A percentile compares a stretch with the other conserved stretches of the same genome.
Conservation (phyloP, 257 asterid species). For the Plantago elongata region DNA sequence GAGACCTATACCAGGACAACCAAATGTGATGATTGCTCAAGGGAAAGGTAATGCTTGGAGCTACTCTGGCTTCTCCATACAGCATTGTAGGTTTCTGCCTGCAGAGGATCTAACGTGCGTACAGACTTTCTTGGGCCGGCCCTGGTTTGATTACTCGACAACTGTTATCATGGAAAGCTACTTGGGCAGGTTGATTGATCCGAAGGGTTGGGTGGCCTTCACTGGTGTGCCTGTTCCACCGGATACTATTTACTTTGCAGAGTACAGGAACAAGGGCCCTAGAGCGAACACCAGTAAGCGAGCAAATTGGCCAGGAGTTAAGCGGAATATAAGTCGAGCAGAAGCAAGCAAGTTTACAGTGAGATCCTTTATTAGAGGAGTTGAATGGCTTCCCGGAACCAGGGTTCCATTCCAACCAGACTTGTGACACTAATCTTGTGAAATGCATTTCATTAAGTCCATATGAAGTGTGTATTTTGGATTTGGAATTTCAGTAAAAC, state of each 20-base stretch:
- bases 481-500: too few species aligned
- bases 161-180: conserved; percentile 15
- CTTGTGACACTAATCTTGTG: background rate
- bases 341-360: conserved; percentile 20
- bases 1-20: conserved; percentile 25
- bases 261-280: conserved; percentile 29
- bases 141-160: conserved; percentile 29
- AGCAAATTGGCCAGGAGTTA: conserved; percentile 27
- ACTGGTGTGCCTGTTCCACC: conserved; percentile 6
- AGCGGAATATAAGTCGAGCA: background rate
- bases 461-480: background rate
- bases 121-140: conserved; percentile 29
- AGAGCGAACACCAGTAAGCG: conserved; percentile 21
- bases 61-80: conserved; percentile 29
- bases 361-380: conserved; percentile 11
- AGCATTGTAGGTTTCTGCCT: conserved; percentile 17
- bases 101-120: conserved; percentile 21
- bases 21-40: conserved; percentile 32
- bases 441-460: background rate
- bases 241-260: conserved; percentile 31
- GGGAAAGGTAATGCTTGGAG: conserved; percentile 1
- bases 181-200: conserved; percentile 19
- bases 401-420: conserved; percentile 16
- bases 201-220: conserved; percentile 30
- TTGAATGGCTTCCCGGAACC: background rate